These are phyloP conservation scores for Vaucheria bursata DNA, from an alignment of 352 stramenopile genomes.

Conservation along the genomic window DNA sequence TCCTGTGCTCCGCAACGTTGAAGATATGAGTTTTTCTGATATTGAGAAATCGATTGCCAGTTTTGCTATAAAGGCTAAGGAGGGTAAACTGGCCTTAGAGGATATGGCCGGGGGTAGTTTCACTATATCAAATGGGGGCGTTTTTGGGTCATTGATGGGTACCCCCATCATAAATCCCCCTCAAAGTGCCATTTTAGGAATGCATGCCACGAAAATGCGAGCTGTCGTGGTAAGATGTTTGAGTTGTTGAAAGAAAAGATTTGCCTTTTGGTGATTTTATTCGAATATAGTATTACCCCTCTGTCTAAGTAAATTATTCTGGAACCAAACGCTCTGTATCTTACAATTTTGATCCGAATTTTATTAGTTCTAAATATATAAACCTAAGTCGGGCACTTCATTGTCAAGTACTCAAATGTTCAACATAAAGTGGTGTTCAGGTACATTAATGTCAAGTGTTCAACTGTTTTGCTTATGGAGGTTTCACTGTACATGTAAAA, in stretches of 20 bases:
- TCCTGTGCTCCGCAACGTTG: conserved; percentile 92
- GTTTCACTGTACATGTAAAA: too few relatives aligned
- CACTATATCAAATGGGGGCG: conserved; percentile 97
- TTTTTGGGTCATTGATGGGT: conserved; percentile 96
- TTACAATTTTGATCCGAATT: too few relatives aligned
- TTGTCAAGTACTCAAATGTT: too few relatives aligned
- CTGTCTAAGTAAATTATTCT: too few relatives aligned
- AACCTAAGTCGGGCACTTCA: too few relatives aligned
- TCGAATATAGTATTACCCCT: too few relatives aligned
- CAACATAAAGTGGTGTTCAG: too few relatives aligned
- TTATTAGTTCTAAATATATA: too few relatives aligned
- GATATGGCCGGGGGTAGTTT: conserved; percentile 96
- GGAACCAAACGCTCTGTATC: too few relatives aligned
- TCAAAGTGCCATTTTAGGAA: conserved; percentile 95
- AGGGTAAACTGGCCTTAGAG: conserved; percentile 63
- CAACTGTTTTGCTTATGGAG: too few relatives aligned
- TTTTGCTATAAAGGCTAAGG: conserved; percentile 73
- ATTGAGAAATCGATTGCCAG: conserved; percentile 87
- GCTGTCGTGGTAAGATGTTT: conserved; percentile 67
- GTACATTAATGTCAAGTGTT: too few relatives aligned
- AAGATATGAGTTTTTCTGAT: conserved; percentile 87
- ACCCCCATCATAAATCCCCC: conserved; percentile 99
- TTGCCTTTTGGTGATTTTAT: not conserved
- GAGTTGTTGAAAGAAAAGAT: not conserved
- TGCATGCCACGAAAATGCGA: conserved; percentile 97